These are phyloP conservation scores for Astragalus membranaceus DNA, from an alignment of 306 rosid genomes.

Conservation along the genomic window DNA sequence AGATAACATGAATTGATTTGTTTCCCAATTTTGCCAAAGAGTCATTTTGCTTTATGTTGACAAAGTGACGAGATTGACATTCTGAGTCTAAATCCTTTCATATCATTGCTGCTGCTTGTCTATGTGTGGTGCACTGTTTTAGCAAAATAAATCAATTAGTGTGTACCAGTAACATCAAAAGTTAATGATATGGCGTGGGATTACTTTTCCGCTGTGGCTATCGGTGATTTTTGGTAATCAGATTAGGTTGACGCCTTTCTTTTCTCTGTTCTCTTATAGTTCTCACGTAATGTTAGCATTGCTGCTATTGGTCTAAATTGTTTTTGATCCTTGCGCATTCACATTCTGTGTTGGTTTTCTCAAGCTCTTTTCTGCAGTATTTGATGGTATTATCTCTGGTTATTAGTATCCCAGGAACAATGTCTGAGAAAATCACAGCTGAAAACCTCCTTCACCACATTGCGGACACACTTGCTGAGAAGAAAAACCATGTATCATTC, in stretches of 20 bases:
- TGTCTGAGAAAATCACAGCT: conserved; percentile 61
- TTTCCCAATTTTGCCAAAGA: not conserved
- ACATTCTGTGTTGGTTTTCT: not conserved
- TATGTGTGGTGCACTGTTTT: too few species aligned
- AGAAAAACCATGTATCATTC: conserved; percentile 42
- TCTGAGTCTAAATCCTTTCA: not conserved
- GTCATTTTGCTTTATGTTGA: not conserved
- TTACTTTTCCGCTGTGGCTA: not conserved
- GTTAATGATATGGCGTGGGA: too few species aligned
- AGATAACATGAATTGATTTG: not conserved
- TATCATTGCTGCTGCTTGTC: not conserved
- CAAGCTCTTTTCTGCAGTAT: not conserved
- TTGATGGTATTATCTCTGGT: not conserved
- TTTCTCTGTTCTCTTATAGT: too few species aligned
- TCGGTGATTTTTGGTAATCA: not conserved
- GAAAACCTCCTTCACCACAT: conserved; percentile 45
- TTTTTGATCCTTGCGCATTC: not conserved
- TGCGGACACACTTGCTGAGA: conserved; percentile 59
- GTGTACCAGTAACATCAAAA: too few species aligned
- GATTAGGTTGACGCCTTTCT: too few species aligned
- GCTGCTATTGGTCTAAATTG: not conserved
- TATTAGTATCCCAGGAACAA: conserved; percentile 33
- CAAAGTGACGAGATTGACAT: not conserved
- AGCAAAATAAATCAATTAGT: too few species aligned
- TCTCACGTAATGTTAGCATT: not conserved